These are phyloP conservation scores for Claviceps sp. DNA, from an alignment of 2,329 filamentous ascomycete species.

Conservation along the genomic window DNA sequence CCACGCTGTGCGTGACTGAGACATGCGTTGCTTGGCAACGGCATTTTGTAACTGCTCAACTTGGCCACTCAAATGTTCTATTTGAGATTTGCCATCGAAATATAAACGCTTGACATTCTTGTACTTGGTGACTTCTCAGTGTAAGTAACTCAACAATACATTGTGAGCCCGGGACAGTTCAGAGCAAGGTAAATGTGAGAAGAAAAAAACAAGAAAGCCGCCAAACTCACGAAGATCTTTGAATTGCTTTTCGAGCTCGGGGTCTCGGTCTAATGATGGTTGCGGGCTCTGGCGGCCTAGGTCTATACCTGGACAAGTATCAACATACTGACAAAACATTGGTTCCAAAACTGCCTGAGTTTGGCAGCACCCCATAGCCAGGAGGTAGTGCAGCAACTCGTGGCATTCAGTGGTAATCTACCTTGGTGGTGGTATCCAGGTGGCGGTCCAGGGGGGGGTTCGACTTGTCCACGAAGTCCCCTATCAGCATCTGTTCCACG, in stretches of 20 bases:
- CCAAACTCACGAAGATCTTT: slow-evolving; percentile 40
- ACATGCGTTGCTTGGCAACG: slow-evolving; percentile 90
- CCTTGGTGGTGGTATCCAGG: slow-evolving; percentile 41
- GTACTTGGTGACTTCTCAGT: slow-evolving; percentile 68
- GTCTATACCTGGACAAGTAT: slow-evolving; percentile 26
- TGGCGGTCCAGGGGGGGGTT: slow-evolving; percentile 32
- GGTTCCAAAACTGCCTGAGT: slow-evolving; percentile 27
- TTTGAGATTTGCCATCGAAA: slow-evolving; percentile 87
- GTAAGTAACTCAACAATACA: slow-evolving; percentile 6
- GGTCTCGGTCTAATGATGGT: slow-evolving; percentile 32
- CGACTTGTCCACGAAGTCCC: slow-evolving; percentile 26
- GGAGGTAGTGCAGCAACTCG: slow-evolving; percentile 28
- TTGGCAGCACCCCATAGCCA: slow-evolving; percentile 15
- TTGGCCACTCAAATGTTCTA: slow-evolving; percentile 74
- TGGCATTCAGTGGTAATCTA: slow-evolving; percentile 28
- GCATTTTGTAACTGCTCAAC: slow-evolving; percentile 94
- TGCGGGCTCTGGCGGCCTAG: slow-evolving; percentile 44
- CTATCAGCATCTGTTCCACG: slow-evolving; percentile 38
- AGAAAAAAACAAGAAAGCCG: neutral
- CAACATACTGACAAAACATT: slow-evolving; percentile 26
- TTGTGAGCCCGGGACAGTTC: neutral
- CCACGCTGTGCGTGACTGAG: slow-evolving; percentile 82
- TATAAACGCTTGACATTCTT: slow-evolving; percentile 97
- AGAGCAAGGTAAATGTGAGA: slow-evolving; percentile 1
- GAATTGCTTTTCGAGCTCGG: slow-evolving; percentile 39